Evolutionary conservation across 2,329 filamentous ascomycete genomes (phyloP).

Genomic region (Cordyceps militaris): DNA sequence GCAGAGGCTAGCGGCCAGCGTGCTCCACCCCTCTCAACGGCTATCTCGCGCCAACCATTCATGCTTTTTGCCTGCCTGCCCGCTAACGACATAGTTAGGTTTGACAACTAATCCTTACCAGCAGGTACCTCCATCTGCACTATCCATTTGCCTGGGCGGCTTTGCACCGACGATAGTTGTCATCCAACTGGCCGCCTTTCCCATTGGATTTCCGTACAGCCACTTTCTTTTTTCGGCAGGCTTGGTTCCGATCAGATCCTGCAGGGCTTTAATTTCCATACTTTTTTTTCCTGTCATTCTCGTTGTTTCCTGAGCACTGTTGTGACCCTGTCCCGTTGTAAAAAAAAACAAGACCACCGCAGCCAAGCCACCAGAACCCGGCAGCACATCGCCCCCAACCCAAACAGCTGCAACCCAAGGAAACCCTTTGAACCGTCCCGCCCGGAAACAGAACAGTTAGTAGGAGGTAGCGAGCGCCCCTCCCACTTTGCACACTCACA

Average conservation of each 20-base stretch:
- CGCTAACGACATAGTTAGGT: no score
- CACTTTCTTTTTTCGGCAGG: neutral
- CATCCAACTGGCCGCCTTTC: neutral
- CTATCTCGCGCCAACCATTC: no score
- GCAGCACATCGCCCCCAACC: neutral
- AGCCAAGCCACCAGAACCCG: neutral
- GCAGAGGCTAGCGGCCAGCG: no score
- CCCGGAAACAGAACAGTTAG: slow-evolving; percentile 6
- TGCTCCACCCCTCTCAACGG: no score
- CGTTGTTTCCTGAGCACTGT: neutral
- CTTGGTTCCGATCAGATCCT: slow-evolving; percentile 6
- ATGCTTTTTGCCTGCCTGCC: no score
- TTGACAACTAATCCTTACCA: no score
- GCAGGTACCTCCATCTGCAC: no score
- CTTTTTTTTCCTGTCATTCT: neutral
- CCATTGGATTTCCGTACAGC: neutral
- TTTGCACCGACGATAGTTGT: neutral
- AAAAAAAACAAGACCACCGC: neutral
- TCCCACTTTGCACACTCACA: slow-evolving; percentile 1
- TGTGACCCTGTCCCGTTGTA: neutral
- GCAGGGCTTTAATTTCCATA: neutral
- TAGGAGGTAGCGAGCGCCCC: no score
- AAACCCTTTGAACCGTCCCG: no score
- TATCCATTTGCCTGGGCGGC: neutral
- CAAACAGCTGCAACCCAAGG: no score